Percentiles rank a stretch among this genome's conserved stretches.
Evolutionary conservation across 2,329 filamentous ascomycete species (phyloP).

Genomic region (Beauveria brongniartii): DNA sequence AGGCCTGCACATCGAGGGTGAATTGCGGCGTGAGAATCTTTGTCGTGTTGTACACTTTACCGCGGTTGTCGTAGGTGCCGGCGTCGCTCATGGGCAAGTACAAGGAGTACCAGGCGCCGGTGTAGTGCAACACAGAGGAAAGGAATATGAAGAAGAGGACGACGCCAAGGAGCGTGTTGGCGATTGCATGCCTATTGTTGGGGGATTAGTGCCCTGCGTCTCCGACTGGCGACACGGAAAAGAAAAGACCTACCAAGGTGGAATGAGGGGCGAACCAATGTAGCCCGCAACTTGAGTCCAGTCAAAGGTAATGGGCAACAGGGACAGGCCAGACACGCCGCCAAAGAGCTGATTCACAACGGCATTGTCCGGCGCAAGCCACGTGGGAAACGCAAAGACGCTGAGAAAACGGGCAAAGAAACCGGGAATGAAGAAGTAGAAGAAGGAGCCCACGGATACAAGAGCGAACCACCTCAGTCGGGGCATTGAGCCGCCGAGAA

Average conservation of each 20-base stretch:
- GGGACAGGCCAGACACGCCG: constrained; percentile 55
- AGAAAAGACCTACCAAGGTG: constrained; percentile 47
- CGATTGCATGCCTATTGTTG: constrained; percentile 53
- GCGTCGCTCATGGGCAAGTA: constrained; percentile 65
- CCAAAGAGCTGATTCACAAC: constrained; percentile 69
- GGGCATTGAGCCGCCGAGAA: constrained; percentile 57
- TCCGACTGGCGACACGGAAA: neutral
- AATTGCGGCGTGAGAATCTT: constrained; percentile 54
- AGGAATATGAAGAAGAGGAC: constrained; percentile 57
- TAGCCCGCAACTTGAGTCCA: constrained; percentile 67
- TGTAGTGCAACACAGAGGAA: constrained; percentile 55
- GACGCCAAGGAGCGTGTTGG: constrained; percentile 62
- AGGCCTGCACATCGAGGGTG: constrained; percentile 55
- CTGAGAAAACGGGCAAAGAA: constrained; percentile 62
- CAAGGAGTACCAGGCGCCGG: constrained; percentile 53
- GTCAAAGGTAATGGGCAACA: constrained; percentile 68
- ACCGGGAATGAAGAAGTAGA: constrained; percentile 63
- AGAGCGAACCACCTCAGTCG: constrained; percentile 57
- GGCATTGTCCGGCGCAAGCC: constrained; percentile 60
- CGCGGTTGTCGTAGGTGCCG: constrained; percentile 64
- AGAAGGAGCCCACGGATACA: constrained; percentile 48
- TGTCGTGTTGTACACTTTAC: constrained; percentile 53
- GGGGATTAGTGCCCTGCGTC: neutral
- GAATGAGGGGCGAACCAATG: constrained; percentile 58
- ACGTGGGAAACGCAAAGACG: constrained; percentile 63